A percentile compares a stretch with the other conserved stretches of the same genome.
Conservation (phyloP, 345 rosid genomes). For the Eucalyptus caleyi region DNA sequence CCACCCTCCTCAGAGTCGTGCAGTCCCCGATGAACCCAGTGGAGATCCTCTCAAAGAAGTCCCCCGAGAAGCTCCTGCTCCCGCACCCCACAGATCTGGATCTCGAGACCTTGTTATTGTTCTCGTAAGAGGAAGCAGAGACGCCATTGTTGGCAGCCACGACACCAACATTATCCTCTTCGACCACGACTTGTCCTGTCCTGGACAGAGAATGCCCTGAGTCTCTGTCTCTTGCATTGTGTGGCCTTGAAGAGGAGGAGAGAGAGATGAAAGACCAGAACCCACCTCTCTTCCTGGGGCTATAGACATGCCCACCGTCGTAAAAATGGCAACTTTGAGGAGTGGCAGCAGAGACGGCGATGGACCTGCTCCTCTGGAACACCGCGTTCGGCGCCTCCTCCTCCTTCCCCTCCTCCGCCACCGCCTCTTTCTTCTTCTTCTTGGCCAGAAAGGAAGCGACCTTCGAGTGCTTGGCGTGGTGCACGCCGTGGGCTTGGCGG, state of each 20-base stretch:
- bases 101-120: conserved; percentile 45
- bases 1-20: conserved; percentile 69
- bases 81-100: conserved; percentile 99
- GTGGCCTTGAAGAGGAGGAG: conserved; percentile 7
- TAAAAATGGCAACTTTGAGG: conserved; percentile 24
- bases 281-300: conserved; percentile 59
- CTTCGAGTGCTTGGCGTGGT: not conserved
- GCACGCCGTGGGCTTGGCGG: not conserved
- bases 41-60: conserved; percentile 90
- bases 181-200: not conserved
- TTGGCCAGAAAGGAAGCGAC: conserved; percentile 68
- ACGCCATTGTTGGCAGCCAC: not conserved
- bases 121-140: not conserved
- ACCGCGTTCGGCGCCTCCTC: conserved; percentile 30
- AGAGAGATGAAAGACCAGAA: conserved; percentile 86
- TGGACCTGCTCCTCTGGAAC: conserved; percentile 79
- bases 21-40: conserved; percentile 91
- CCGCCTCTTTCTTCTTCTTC: conserved; percentile 50
- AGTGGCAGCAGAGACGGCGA: conserved; percentile 7
- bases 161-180: not conserved
- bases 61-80: conserved; percentile 94
- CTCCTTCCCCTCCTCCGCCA: not conserved
- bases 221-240: not conserved
- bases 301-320: conserved; percentile 29
- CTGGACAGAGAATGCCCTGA: not conserved